Evolutionary conservation across 2,329 filamentous ascomycete species (phyloP).

Genomic region (Aspergillus sp.): DNA sequence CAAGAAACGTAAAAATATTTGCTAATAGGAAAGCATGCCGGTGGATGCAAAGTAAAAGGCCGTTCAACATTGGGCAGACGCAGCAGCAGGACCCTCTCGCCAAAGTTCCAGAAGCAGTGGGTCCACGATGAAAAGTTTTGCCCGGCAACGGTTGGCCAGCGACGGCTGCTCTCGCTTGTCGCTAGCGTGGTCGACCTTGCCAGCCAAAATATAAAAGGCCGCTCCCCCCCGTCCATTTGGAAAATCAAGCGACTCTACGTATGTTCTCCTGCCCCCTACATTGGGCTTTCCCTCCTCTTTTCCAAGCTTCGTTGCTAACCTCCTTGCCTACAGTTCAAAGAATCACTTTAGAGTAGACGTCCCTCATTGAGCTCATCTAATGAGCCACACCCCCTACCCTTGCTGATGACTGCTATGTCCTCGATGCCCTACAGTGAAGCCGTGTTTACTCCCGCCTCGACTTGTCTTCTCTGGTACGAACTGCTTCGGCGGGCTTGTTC

Average conservation of each 20-base stretch:
- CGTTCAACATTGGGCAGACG: not conserved
- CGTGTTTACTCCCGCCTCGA: slow-evolving; percentile 54
- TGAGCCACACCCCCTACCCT: slow-evolving; percentile 90
- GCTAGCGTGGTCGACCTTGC: slow-evolving; percentile 17
- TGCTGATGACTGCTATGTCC: slow-evolving; percentile 87
- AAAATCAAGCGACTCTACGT: slow-evolving; percentile 48
- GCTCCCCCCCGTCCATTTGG: slow-evolving; percentile 23
- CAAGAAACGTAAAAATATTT: slow-evolving; percentile 5
- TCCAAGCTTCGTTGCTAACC: slow-evolving; percentile 19
- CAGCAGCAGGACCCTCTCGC: not conserved
- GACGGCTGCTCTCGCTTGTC: slow-evolving; percentile 26
- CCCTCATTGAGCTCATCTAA: slow-evolving; percentile 86
- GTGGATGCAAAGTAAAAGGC: not conserved
- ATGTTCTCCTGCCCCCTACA: slow-evolving; percentile 30
- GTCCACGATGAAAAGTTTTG: not conserved
- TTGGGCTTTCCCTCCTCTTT: slow-evolving; percentile 9
- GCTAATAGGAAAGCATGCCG: not conserved
- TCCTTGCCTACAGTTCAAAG: slow-evolving; percentile 52
- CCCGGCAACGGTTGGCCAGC: slow-evolving; percentile 15
- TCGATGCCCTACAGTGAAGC: slow-evolving; percentile 87
- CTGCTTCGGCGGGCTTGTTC: slow-evolving; percentile 31
- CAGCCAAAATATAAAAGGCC: slow-evolving; percentile 28
- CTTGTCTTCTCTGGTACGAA: slow-evolving; percentile 17
- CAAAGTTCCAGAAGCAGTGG: not conserved
- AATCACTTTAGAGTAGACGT: slow-evolving; percentile 99